These are phyloP conservation scores for Kodamaea lidongshanica DNA, from an alignment of 805 yeast species.

Conservation along the genomic window DNA sequence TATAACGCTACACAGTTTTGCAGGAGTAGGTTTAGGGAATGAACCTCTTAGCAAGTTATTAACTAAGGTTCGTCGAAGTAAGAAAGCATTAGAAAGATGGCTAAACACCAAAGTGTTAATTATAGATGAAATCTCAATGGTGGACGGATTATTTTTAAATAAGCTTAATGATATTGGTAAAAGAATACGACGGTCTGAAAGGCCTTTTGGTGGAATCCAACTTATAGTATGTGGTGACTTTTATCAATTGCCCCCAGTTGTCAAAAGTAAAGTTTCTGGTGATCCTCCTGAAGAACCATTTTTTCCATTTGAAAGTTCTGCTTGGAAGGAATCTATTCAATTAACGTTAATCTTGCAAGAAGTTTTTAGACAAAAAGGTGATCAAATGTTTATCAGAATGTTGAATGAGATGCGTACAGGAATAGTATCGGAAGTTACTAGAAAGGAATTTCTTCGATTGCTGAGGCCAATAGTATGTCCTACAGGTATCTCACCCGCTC, in stretches of 20 bases:
- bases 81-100: conserved; percentile 52
- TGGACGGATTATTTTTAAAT: conserved; percentile 61
- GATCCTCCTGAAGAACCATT: conserved; percentile 19
- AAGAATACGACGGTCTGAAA: conserved; percentile 35
- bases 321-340: conserved; percentile 57
- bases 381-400: conserved; percentile 63
- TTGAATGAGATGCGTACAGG: conserved; percentile 71
- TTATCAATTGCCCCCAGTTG: conserved; percentile 75
- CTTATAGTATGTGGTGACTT: conserved; percentile 75
- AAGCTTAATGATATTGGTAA: conserved; percentile 59
- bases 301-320: conserved; percentile 60
- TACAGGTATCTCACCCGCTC: conserved; percentile 67
- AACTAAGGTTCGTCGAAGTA: conserved; percentile 48
- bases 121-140: conserved; percentile 78
- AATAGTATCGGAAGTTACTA: conserved; percentile 42
- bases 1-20: conserved; percentile 65
- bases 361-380: conserved; percentile 75
- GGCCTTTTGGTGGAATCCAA: conserved; percentile 80
- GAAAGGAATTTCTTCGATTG: conserved; percentile 44
- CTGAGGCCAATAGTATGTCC: conserved; percentile 44
- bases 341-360: conserved; percentile 54
- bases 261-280: conserved; percentile 26
- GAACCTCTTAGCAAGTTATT: conserved; percentile 43
- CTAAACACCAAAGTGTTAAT: conserved; percentile 49
- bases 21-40: conserved; percentile 71